Conservation (phyloP, 768 basidiomycete species). For the Pisolithus sp. region DNA sequence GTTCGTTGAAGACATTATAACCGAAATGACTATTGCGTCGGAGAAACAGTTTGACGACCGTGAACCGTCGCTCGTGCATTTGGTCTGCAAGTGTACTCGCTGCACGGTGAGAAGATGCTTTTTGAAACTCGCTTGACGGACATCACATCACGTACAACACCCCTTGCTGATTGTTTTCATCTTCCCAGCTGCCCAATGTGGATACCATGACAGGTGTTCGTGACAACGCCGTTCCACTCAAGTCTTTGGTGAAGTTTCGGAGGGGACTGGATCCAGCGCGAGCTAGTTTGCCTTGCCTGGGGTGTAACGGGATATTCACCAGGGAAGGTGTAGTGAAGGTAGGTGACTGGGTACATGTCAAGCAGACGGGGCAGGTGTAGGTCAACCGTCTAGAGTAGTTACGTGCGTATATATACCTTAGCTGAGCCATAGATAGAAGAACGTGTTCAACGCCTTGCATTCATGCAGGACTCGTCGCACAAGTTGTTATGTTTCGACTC, state of each 20-base stretch:
- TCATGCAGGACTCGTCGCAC: too few relatives aligned
- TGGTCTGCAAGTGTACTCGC: slow-evolving; percentile 65
- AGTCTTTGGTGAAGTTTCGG: slow-evolving; percentile 69
- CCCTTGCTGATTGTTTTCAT: slow-evolving; percentile 1
- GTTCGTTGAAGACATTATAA: slow-evolving; percentile 68
- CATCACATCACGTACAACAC: not conserved
- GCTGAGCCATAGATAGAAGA: too few relatives aligned
- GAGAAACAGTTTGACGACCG: slow-evolving; percentile 13
- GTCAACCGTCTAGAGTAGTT: not conserved
- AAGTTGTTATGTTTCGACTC: too few relatives aligned
- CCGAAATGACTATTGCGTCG: slow-evolving; percentile 50
- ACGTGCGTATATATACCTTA: too few relatives aligned
- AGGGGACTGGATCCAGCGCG: slow-evolving; percentile 46
- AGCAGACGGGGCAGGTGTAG: slow-evolving; percentile 32
- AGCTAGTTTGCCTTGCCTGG: slow-evolving; percentile 55
- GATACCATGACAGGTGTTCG: slow-evolving; percentile 56
- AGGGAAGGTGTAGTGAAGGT: slow-evolving; percentile 49
- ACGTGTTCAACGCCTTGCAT: too few relatives aligned
- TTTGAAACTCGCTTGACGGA: slow-evolving; percentile 2
- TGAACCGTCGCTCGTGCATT: slow-evolving; percentile 31
- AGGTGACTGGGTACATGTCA: slow-evolving; percentile 54
- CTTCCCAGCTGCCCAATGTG: slow-evolving; percentile 63
- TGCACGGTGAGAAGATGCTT: slow-evolving; percentile 51
- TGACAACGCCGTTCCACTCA: slow-evolving; percentile 70
- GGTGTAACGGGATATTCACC: slow-evolving; percentile 54